Evolutionary conservation across 148 eudicot genomes (phyloP), one percentile per base, ranked within the genome.

Genomic region (Chenopodium suecicum): DNA sequence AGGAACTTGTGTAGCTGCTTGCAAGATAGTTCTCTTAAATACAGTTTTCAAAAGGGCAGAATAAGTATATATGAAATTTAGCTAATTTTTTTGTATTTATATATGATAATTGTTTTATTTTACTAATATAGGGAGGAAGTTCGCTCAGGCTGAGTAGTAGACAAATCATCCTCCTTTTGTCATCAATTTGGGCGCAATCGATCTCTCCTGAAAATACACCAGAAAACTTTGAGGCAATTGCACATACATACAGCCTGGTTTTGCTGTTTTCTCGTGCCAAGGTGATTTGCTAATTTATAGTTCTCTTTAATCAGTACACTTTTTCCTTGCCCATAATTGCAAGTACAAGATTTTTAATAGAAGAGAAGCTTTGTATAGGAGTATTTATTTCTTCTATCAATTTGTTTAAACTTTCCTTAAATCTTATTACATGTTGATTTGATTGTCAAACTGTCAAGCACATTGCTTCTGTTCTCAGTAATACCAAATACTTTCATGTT

Each of bases 231-330:
- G 99, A 93, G 90, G 99, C 99, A 70, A 92, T 97, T 79, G 93
- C 99, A 78, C 99, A 97, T 86, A 92, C 99, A 25, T 97, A 91
- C 92, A 94, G 99, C 82, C 83, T 97, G 82, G 94, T 97, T 75
- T 79, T 92, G 89, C 80, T 97, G 75, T 97, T 90, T 80, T 88
- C 99, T 83, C 93, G 93, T 70, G 90, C 88, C 78, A 96, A 94
- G 98, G 99, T 96, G 84, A 75, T 75, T 74, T 14, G 11, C 52
- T 41, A 9, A 37, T 58, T 6, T 17, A 25, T 63, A 60, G 10
- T 25, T 62, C 37, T 62, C 50, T 67, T 4, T 22, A 16, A 6
- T 25, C n/a, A 37, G 68, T 62, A 7, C n/a, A 2, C 74, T 9
- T 12, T 73, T 4, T 48, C 2, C 58, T 76, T 50, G 41, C 66